Base-by-base conservation (phyloP, 192 early-diverging fungal genomes). In the Mortierella antarctica region DNA sequence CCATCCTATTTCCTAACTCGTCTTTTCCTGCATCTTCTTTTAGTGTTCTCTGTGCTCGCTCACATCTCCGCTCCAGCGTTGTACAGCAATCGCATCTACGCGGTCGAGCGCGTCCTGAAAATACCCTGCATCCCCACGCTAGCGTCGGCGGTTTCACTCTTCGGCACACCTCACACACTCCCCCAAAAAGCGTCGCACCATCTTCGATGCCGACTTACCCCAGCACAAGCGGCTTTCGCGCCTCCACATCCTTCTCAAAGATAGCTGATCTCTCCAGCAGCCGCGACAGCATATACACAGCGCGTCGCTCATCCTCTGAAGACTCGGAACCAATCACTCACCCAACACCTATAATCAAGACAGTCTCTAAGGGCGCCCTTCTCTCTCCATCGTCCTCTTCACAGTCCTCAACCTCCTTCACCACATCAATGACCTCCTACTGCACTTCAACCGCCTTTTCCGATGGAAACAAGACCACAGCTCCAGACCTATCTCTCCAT, bases 231-330 rank as follows among this genome's bases (percentile, higher is more conserved):
- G 52, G 42, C 40, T 9, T 69, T 39, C 68, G 69, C 51, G 46
- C 64, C 18, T 67, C 65, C 4, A 48, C 62, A 7, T 71, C 76
- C 12, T 20, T 63, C 45, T 79, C 68, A 9, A 46, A 68, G 5
- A 66, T 78, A 23, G 23, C 21, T 11, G 7, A 41, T n/a, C 41
- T 48, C 41, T 52, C 51, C 45, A 51, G 46, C 61, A 41, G 9
- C 21, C 58, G 45, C 44, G 68, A 71, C 62, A 52, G 64, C 2
- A 45, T 44, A 66, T 51, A 55, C 40, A 17, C 45, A 10, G 14
- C 76, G 14, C 68, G 69, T 42, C 68, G 76, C n/a, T 31, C 74
- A 7, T 61, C 68, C n/a, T 79, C 76, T 10, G 69, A 71, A 51
- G 69, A 71, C 54, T 71, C 57, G 18, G 23, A 63, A 21, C 56